Percentiles rank a stretch among this genome's conserved stretches.
phyloP scores from a whole-genome alignment of 306 rosid genomes.

The Albizia julibrissin region DNA sequence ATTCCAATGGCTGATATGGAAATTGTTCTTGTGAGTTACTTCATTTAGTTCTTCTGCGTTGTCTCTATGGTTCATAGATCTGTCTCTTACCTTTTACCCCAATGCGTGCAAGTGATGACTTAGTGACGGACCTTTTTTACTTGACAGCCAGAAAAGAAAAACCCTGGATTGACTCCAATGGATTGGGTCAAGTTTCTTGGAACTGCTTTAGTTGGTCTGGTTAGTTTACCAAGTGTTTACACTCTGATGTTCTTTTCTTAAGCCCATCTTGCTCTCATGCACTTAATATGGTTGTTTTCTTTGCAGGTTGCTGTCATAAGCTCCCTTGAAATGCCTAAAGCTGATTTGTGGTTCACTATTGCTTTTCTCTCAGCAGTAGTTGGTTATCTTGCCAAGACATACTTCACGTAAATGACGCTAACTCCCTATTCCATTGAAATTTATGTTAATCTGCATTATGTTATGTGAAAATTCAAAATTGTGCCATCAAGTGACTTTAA shows the following conservation, averaged over 20 bases:
- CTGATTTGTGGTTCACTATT: constrained; percentile 81
- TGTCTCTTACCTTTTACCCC: constrained; percentile 20
- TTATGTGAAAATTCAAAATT: background rate
- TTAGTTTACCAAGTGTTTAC: constrained; percentile 41
- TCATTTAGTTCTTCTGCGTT: constrained; percentile 23
- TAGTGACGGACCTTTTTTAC: constrained; percentile 32
- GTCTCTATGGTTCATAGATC: background rate
- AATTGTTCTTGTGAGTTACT: constrained; percentile 84
- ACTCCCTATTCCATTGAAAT: constrained; percentile 1
- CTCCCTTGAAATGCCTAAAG: constrained; percentile 81
- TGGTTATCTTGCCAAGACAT: constrained; percentile 91
- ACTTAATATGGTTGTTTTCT: constrained; percentile 25
- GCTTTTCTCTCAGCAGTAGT: constrained; percentile 81
- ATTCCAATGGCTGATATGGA: constrained; percentile 99
- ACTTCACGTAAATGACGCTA: constrained; percentile 73
- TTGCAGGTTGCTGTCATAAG: constrained; percentile 83
- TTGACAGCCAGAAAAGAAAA: constrained; percentile 94
- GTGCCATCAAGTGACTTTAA: constrained; percentile 16
- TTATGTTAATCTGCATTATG: constrained; percentile 6
- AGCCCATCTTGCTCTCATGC: constrained; percentile 33
- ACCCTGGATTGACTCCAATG: constrained; percentile 98
- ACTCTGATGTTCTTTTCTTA: constrained; percentile 17
- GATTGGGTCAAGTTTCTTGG: constrained; percentile 93
- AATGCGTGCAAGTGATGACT: constrained; percentile 31
- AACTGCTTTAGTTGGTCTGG: constrained; percentile 94